phyloP scores from a whole-genome alignment of 2,329 filamentous ascomycete species.

The Aspergillus novofumigatus region DNA sequence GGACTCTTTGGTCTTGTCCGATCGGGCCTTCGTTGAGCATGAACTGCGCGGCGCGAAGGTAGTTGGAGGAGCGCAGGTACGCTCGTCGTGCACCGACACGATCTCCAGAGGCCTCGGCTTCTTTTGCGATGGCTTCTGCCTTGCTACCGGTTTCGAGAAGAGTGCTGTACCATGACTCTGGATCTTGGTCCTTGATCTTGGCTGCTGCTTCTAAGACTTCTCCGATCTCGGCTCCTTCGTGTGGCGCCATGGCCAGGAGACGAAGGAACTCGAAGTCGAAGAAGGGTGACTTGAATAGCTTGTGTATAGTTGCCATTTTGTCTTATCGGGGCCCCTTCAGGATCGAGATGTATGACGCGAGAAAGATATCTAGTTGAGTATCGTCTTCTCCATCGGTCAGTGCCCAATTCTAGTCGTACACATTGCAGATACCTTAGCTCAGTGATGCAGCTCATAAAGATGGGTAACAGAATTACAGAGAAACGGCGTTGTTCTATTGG shows the following conservation, averaged over 20 bases:
- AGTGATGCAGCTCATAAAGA: neutral
- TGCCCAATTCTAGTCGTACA: neutral
- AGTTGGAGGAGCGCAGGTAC: conserved; percentile 42
- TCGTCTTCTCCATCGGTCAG: neutral
- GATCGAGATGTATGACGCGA: neutral
- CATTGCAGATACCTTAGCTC: neutral
- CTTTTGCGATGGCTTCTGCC: conserved; percentile 33
- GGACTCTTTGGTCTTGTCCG: conserved; percentile 24
- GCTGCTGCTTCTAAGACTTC: conserved; percentile 39
- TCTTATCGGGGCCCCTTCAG: neutral
- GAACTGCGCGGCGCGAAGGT: conserved; percentile 35
- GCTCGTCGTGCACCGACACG: conserved; percentile 29
- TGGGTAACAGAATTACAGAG: neutral
- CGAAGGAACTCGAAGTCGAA: conserved; percentile 45
- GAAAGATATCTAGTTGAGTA: neutral
- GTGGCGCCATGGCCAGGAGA: conserved; percentile 35
- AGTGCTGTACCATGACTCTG: conserved; percentile 38
- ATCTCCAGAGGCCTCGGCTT: conserved; percentile 29
- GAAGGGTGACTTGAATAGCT: conserved; percentile 30
- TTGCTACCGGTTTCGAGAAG: conserved; percentile 30
- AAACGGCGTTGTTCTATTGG: neutral
- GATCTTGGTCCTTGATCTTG: conserved; percentile 37
- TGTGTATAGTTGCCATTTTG: conserved; percentile 22
- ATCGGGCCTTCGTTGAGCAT: conserved; percentile 20
- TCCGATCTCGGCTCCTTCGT: conserved; percentile 37